Conservation (phyloP, 192 early-diverging fungal genomes). For the Dispira simplex region DNA sequence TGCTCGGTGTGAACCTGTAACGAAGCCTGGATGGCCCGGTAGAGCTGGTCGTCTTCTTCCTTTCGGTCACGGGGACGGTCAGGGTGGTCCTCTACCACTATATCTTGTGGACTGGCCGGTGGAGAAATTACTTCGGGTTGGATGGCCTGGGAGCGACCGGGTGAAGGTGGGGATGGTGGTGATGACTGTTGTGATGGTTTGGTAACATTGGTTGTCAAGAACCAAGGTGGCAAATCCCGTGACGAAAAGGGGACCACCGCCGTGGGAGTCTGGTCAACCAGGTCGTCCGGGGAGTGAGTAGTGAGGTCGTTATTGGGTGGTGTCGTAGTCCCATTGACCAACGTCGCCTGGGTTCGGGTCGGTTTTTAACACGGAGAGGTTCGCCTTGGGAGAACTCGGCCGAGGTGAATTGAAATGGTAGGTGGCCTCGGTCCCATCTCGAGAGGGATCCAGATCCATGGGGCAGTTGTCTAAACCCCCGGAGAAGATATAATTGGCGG, state of each 20-base stretch:
- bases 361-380: not conserved
- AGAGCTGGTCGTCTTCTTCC: not conserved
- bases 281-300: not conserved
- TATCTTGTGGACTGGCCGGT: not conserved
- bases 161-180: not conserved
- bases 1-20: not conserved
- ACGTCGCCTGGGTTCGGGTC: not conserved
- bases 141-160: not conserved
- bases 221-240: not conserved
- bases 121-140: not conserved
- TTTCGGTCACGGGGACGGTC: not conserved
- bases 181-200: not conserved
- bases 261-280: not conserved
- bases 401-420: not conserved
- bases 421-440: not conserved
- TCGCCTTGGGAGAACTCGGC: not conserved
- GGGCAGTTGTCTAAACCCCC: not conserved
- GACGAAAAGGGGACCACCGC: not conserved
- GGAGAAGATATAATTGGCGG: slow-evolving; percentile 10
- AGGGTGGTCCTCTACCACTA: not conserved
- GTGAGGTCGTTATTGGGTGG: slow-evolving; percentile 2
- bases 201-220: not conserved
- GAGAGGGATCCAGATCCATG: not conserved
- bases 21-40: slow-evolving; percentile 6
- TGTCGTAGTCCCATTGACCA: not conserved